Conservation (phyloP, 176 grass and related monocot genomes). For the Olyra latifolia region DNA sequence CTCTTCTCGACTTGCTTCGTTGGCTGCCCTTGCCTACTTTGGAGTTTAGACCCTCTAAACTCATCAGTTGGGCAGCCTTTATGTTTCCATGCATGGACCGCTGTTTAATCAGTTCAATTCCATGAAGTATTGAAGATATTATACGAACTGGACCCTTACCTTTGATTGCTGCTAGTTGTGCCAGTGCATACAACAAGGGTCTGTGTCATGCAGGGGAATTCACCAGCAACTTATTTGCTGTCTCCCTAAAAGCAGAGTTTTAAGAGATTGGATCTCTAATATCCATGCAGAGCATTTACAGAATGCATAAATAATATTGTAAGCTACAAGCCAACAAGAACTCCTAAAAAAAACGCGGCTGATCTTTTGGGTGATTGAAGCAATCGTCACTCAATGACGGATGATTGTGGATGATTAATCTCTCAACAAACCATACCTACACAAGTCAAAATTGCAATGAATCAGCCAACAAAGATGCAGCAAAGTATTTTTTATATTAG, state of each 20-base stretch:
- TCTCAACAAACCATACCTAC: not conserved
- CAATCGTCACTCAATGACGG: no score
- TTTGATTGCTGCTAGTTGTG: not conserved
- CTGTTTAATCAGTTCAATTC: not conserved
- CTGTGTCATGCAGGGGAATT: not conserved
- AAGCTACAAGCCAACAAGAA: no score
- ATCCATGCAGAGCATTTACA: no score
- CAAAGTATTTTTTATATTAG: not conserved
- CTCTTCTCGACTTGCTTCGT: not conserved
- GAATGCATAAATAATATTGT: no score
- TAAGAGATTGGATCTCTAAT: not conserved
- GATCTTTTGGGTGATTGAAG: not conserved
- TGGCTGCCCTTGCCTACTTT: not conserved
- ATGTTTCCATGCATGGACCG: not conserved
- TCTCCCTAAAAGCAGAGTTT: slow-evolving; percentile 15
- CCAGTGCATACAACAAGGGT: not conserved
- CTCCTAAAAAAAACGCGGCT: not conserved
- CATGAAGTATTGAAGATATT: not conserved
- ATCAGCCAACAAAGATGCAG: not conserved
- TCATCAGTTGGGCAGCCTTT: not conserved
- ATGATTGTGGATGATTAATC: not conserved
- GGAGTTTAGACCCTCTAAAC: not conserved
- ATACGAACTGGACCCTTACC: no score
- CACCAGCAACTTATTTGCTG: not conserved
- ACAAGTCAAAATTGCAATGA: not conserved